phyloP scores from a whole-genome alignment of 495 filamentous ascomycete species.

The Mycothermus thermophilus region DNA sequence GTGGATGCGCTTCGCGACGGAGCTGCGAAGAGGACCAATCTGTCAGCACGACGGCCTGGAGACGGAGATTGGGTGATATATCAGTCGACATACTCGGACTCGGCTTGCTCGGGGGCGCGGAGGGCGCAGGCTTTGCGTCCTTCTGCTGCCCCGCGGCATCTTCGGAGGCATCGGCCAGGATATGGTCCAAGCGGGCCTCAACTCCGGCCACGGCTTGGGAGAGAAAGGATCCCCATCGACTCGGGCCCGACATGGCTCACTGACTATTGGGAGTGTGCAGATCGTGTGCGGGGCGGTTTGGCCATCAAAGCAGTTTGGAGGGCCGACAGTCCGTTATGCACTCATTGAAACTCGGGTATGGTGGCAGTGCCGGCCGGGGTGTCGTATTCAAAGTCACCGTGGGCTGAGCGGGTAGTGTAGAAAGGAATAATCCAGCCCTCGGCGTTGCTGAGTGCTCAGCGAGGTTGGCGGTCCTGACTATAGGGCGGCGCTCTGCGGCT shows the following conservation, averaged over 20 bases:
- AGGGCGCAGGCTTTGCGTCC: slow-evolving; percentile 13
- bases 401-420: no score
- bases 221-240: slow-evolving; percentile 71
- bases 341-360: no score
- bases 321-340: no score
- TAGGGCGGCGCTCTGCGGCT: no score
- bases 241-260: slow-evolving; percentile 15
- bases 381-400: no score
- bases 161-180: slow-evolving; percentile 79
- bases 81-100: slow-evolving; percentile 14
- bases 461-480: no score
- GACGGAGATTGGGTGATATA: no score
- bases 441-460: no score
- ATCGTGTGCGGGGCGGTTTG: background rate
- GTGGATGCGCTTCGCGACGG: slow-evolving; percentile 41
- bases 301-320: no score
- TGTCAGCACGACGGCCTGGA: no score
- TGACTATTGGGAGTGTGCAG: background rate
- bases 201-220: slow-evolving; percentile 87
- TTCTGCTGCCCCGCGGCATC: slow-evolving; percentile 20
- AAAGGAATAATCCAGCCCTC: no score
- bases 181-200: slow-evolving; percentile 83
- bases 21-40: slow-evolving; percentile 12
- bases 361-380: no score
- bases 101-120: slow-evolving; percentile 17